phyloP scores from a whole-genome alignment of 192 early-diverging fungal genomes.

The Fimicolochytrium jonesii region DNA sequence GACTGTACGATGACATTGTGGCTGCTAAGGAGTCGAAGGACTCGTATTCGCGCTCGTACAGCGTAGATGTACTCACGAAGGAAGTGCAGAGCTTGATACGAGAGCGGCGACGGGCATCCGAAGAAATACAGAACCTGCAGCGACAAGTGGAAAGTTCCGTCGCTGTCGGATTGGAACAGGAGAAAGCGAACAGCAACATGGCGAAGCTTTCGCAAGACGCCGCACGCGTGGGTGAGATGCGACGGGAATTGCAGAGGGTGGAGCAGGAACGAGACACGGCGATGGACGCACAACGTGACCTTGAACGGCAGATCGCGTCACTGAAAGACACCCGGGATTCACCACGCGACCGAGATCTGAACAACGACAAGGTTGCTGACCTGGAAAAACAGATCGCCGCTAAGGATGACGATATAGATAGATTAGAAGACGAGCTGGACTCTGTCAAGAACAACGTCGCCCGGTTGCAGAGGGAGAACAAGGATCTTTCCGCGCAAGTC shows the following conservation, averaged over 20 bases:
- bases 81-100: constrained; percentile 8
- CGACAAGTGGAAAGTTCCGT: not conserved
- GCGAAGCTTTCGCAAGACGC: not conserved
- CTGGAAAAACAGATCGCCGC: constrained; percentile 1
- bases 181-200: not conserved
- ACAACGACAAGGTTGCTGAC: not conserved
- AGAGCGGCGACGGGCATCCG: not conserved
- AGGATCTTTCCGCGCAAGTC: no score
- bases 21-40: no score
- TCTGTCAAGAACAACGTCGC: constrained; percentile 13
- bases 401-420: not conserved
- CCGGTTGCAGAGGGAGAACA: not conserved
- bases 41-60: constrained; percentile 10
- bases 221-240: not conserved
- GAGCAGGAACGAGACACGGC: not conserved
- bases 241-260: not conserved
- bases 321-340: not conserved
- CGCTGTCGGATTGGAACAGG: not conserved
- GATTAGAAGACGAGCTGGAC: constrained; percentile 18
- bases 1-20: not conserved
- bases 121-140: constrained; percentile 4
- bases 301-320: not conserved
- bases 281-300: not conserved
- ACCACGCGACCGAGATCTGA: not conserved
- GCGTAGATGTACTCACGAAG: constrained; percentile 2